Percentiles rank a stretch among this genome's conserved stretches.
These are phyloP conservation scores for Epichloe elymi DNA, from an alignment of 2,329 filamentous ascomycete genomes.

Conservation along the genomic window DNA sequence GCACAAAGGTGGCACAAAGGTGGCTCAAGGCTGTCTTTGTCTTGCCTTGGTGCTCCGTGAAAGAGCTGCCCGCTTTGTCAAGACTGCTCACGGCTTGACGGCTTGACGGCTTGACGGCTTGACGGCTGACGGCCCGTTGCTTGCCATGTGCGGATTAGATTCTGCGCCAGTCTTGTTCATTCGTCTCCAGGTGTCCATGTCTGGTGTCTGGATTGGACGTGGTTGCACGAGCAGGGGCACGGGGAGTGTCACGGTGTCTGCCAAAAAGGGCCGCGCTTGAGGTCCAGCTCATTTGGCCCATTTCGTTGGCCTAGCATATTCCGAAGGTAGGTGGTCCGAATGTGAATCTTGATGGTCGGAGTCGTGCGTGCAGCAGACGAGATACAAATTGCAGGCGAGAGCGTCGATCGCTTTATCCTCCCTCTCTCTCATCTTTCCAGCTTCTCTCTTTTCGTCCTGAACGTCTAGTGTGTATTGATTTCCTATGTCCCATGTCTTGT, in stretches of 20 bases:
- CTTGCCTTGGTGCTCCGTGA: too few species aligned
- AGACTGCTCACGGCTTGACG: background rate
- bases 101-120: background rate
- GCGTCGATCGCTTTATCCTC: conserved; percentile 2
- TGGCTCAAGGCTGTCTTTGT: too few species aligned
- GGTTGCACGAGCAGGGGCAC: too few species aligned
- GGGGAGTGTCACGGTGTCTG: background rate
- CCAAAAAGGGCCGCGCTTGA: background rate
- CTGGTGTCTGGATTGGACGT: too few species aligned
- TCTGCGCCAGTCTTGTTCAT: background rate
- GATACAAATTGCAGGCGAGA: conserved; percentile 1
- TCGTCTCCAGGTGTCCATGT: background rate
- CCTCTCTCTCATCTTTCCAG: background rate
- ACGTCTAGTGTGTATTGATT: background rate
- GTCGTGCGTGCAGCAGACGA: background rate
- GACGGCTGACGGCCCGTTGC: background rate
- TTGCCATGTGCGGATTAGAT: too few species aligned
- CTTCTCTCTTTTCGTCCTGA: background rate
- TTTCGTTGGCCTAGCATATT: background rate
- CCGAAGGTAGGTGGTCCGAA: background rate
- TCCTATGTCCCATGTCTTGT: background rate
- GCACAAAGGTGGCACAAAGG: too few species aligned
- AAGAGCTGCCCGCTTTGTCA: too few species aligned
- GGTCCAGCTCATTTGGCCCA: background rate
- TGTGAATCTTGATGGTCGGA: background rate